Base-by-base conservation (phyloP, 2,329 filamentous ascomycete species). In the Chaetothyriales sp. region DNA sequence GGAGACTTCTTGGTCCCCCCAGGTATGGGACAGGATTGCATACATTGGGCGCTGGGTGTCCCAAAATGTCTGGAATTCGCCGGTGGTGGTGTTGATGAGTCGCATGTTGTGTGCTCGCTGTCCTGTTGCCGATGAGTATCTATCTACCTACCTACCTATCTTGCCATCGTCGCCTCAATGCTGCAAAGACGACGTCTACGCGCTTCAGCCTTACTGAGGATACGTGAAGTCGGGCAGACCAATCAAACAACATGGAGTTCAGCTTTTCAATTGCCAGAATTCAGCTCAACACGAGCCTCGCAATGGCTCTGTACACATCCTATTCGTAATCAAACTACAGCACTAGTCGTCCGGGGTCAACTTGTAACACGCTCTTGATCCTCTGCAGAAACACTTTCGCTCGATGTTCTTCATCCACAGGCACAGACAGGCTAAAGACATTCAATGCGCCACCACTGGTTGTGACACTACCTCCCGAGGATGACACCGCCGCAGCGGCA, bases 361-460 rank as follows among this genome's bases (percentile, higher is more conserved):
- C 75, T 68, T 93, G 86, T 59, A 98, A 68, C 22, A 90, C 81
- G 45, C 75, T 70, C 79, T 95, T 95, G 63, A 95, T 78, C 60
- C 86, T 79, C 69, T 90, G 83, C 57, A 98, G 68, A 70, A 95
- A 98, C 9, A 82, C 74, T 62, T 78, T 75, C 12, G 86, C 92
- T 61, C 88, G 76, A 71, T 81, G 79, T 75, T 89, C 84, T 66
- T 98, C 92, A 7, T 78, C 79, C 68, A 78, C 80, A 42, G 83
- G 80, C 18, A 94, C 89, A 25, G 74, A 81, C 48, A 98, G 71
- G 61, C 80, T 90, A 65, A 96, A 94, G 0, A 89, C 71, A 64
- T 94, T 93, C 50, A 78, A 70, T 12, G 81, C 77, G 2, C 71
- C 63, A 10, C 77, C 61, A 4, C 73, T 72, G 2, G 74, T 70